phyloP scores from a whole-genome alignment of 2,329 filamentous ascomycete species.

The Aspergillus sclerotialis region DNA sequence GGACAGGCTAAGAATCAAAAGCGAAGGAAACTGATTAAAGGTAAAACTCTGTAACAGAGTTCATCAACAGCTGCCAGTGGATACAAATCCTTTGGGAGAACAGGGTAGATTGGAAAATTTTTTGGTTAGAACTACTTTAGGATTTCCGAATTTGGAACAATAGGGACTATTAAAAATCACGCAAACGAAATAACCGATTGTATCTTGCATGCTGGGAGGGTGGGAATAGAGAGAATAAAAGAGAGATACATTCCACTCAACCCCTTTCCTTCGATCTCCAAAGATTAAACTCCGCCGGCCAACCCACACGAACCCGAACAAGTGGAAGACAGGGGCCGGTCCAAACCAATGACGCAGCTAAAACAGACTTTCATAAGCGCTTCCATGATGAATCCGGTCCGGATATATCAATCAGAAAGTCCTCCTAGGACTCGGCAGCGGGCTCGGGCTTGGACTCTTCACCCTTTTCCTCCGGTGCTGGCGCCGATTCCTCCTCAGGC shows the following conservation, averaged over 20 bases:
- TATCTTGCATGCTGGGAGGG: constrained; percentile 29
- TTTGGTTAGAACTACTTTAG: no score
- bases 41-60: no score
- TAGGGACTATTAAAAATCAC: constrained; percentile 4
- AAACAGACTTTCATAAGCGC: constrained; percentile 29
- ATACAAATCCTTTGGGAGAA: no score
- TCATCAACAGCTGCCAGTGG: no score
- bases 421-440: constrained; percentile 28
- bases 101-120: no score
- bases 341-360: constrained; percentile 30
- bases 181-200: constrained; percentile 25
- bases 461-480: constrained; percentile 37
- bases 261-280: constrained; percentile 34
- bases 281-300: constrained; percentile 39
- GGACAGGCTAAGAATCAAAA: no score
- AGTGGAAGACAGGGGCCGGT: constrained; percentile 29
- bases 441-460: constrained; percentile 32
- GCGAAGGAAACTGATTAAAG: no score
- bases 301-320: constrained; percentile 30
- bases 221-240: constrained; percentile 36
- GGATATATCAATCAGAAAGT: constrained; percentile 22
- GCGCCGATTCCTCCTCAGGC: constrained; percentile 42
- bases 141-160: constrained; percentile 8
- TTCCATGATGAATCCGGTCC: constrained; percentile 27
- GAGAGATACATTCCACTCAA: constrained; percentile 36